Evolutionary conservation across 306 rosid species (phyloP), one percentile per base, ranked within the genome.

Genomic region (Ormosia semicastrata): DNA sequence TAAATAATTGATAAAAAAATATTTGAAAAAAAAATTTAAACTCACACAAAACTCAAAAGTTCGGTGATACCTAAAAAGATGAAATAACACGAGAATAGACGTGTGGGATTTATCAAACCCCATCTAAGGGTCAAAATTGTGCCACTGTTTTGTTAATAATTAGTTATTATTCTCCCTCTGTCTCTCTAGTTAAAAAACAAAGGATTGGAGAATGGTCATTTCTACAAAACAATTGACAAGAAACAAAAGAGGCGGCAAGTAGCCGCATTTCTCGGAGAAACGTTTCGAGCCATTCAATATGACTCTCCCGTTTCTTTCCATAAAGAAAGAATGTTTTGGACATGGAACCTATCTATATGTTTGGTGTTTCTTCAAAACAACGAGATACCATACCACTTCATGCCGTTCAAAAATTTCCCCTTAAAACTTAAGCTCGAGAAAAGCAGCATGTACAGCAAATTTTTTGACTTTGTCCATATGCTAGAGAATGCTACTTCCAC

Each of bases 251-350:
- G 86, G 92, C 90, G 92, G 98, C 98, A 92, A 92, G 95, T 76
- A 88, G 92, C 93, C 98, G 94, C 92, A 89, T 89, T 94, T 86
- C 37, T 89, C 94, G 97, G 94, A 76, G 88, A 89, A 89, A 88
- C 95, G 89, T 87, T 90, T 88, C 87, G 83, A 75, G 58, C 54
- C 74, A 56, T 47, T 80, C 63, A 41, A 66, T 68, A 63, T 15
- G 34, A 36, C 60, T 24, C 9, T 60, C 70, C 63, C 62, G 43
- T 73, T 80, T 81, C 81, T 65, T 77, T 77, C 40, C 68, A 11
- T 58, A 49, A 4, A 71, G 39, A 80, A 62, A 80, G 85, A 85
- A 81, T 70, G 85, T 84, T 80, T 75, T 75, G 24, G 68, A 41
- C 73, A 75, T 75, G 75, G 69, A 70, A 80, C 34, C 62, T n/a